Evolutionary conservation across 148 eudicot genomes (phyloP).

Genomic region (Spergularia marina): DNA sequence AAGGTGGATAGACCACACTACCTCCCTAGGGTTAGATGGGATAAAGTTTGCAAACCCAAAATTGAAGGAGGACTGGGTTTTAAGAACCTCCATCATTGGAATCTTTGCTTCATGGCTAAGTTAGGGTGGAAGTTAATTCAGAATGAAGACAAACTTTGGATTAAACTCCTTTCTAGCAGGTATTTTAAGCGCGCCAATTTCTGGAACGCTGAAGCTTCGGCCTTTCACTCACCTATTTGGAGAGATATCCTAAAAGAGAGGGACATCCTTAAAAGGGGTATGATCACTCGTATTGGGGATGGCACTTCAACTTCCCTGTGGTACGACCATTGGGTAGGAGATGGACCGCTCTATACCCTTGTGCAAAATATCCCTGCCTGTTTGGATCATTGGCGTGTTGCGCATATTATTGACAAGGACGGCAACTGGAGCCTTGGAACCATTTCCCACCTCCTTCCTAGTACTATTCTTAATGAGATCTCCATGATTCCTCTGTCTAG

Average conservation of each 20-base stretch:
- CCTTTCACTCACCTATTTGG: neutral
- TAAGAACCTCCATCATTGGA: neutral
- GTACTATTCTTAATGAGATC: too few relatives aligned
- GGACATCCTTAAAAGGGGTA: neutral
- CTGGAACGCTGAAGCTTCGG: neutral
- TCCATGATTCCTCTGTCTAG: neutral
- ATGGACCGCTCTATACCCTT: fast-evolving
- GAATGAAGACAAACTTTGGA: neutral
- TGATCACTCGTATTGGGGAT: neutral
- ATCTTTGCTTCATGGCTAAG: neutral
- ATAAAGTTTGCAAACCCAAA: neutral
- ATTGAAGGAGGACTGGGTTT: neutral
- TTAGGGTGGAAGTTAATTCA: neutral
- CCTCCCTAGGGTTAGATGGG: neutral
- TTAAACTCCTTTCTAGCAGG: neutral
- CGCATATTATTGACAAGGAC: neutral
- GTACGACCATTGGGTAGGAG: neutral
- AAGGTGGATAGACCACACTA: neutral
- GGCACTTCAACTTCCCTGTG: neutral
- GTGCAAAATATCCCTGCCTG: neutral
- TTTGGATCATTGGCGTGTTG: neutral
- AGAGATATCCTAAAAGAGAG: neutral
- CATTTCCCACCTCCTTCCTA: too few relatives aligned
- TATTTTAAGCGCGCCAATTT: neutral
- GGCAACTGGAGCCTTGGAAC: neutral